Percentiles rank a stretch among this genome's conserved stretches.
Conservation (phyloP, 225 moss, liverwort and hornwort genomes). For the Antitrichia curtipendula region DNA sequence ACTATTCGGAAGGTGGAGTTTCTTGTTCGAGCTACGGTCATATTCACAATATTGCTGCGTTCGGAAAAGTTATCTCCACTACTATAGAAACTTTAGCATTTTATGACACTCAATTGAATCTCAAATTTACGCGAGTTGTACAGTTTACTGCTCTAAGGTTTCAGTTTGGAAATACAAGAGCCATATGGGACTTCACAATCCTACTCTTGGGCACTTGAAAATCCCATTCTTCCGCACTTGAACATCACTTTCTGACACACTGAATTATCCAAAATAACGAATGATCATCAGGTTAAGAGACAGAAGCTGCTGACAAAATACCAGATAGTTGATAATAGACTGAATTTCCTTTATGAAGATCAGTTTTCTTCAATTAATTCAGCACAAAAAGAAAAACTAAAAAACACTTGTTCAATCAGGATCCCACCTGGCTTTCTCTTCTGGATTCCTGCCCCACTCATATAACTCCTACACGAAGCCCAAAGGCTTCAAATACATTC, state of each 20-base stretch:
- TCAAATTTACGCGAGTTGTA: not conserved
- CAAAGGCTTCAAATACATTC: not conserved
- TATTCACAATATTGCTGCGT: not conserved
- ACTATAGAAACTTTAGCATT: not conserved
- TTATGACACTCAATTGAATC: not conserved
- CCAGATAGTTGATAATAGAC: not conserved
- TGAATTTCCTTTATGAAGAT: not conserved
- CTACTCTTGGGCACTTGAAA: not conserved
- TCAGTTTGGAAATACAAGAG: not conserved
- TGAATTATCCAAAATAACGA: not conserved
- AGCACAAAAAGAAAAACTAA: fast-evolving
- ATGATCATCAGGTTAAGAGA: not conserved
- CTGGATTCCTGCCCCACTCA: not conserved
- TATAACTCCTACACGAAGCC: not conserved
- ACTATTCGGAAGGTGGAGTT: no score
- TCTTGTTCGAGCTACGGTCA: not conserved
- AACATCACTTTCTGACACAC: not conserved
- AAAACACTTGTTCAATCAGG: not conserved
- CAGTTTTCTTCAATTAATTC: not conserved
- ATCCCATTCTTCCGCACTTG: not conserved
- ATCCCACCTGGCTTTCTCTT: not conserved
- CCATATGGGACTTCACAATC: not conserved
- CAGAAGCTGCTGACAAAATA: not conserved
- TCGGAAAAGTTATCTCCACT: not conserved
- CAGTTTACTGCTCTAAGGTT: not conserved